Conservation (phyloP, 495 filamentous ascomycete species). For the Aspergillus bridgeri region DNA sequence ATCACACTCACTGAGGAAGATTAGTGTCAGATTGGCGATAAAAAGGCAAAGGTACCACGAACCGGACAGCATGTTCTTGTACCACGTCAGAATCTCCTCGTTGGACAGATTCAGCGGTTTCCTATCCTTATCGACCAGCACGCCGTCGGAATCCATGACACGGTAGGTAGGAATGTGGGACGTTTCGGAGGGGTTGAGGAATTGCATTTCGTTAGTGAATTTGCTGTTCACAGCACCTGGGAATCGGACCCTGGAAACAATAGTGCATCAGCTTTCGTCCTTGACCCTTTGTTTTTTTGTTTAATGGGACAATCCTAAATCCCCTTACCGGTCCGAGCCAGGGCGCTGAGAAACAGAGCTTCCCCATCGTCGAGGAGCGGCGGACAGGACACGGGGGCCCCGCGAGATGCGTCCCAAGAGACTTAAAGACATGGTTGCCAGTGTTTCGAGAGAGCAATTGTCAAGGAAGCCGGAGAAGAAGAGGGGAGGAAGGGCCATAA, state of each 20-base stretch:
- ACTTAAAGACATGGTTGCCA: conserved; percentile 25
- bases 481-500: not conserved
- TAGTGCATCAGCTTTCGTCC: conserved; percentile 6
- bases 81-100: conserved; percentile 63
- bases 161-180: conserved; percentile 83
- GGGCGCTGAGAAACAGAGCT: conserved; percentile 65
- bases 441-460: not conserved
- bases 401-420: conserved; percentile 13
- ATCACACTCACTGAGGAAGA: conserved; percentile 67
- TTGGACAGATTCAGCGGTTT: conserved; percentile 59
- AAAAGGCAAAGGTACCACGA: conserved; percentile 11
- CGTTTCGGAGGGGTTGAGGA: conserved; percentile 62
- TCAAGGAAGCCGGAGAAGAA: not conserved
- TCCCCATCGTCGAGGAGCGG: conserved; percentile 44
- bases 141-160: conserved; percentile 77
- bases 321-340: conserved; percentile 57
- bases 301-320: not conserved
- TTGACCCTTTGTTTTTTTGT: not conserved
- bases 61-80: conserved; percentile 66
- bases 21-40: conserved; percentile 10
- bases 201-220: conserved; percentile 75
- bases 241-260: conserved; percentile 65
- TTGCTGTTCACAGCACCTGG: conserved; percentile 93
- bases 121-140: conserved; percentile 66
- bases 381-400: not conserved